Conservation (phyloP, 73 alveolate species). For the Tetrahymena malaccensis region DNA sequence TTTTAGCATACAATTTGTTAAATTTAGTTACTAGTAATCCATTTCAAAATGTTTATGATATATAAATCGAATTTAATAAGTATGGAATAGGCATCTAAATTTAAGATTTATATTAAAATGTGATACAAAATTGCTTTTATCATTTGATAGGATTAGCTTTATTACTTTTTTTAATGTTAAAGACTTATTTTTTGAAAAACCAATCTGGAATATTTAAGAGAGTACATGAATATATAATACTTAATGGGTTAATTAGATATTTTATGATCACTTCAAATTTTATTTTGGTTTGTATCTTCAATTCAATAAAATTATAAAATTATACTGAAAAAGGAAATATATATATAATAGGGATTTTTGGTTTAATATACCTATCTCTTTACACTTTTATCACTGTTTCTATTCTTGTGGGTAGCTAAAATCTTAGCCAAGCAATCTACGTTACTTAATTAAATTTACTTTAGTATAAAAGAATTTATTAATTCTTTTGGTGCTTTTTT, state of each 20-base stretch:
- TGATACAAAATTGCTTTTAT: neutral
- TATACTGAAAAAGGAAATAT: neutral
- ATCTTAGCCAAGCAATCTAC: neutral
- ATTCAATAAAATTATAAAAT: neutral
- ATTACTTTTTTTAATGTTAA: neutral
- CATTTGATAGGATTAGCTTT: neutral
- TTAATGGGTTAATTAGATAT: neutral
- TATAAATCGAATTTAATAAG: neutral
- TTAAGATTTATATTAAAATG: no score
- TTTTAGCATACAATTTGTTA: neutral
- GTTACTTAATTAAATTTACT: neutral
- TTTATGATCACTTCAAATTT: neutral
- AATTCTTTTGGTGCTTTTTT: neutral
- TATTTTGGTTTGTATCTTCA: no score
- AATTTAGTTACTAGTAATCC: neutral
- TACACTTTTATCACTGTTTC: neutral
- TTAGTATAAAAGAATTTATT: no score
- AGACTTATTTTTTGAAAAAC: neutral
- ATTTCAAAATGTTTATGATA: neutral
- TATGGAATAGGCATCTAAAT: neutral
- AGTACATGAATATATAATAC: neutral
- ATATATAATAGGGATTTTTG: neutral
- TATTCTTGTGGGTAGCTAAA: neutral
- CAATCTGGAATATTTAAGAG: neutral
- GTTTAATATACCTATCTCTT: neutral